Conservation (phyloP, 164 flowering plant species). For the Annona squamosa region DNA sequence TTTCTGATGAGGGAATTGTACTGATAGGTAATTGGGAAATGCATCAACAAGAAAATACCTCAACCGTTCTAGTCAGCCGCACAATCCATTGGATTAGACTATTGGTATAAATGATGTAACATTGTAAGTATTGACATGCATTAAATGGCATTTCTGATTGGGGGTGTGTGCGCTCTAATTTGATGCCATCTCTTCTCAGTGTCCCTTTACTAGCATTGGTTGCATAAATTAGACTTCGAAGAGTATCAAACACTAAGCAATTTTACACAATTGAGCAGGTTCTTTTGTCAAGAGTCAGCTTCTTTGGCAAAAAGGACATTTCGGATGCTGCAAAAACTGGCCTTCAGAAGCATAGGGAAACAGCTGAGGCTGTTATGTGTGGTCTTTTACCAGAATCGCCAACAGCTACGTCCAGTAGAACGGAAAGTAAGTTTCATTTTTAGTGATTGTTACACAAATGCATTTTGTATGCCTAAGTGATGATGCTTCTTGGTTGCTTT, state of each 20-base stretch:
- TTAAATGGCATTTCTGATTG: too few species aligned
- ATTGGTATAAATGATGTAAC: too few species aligned
- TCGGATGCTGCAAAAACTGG: constrained; percentile 31
- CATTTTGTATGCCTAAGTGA: not conserved
- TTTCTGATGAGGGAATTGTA: too few species aligned
- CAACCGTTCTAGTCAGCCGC: too few species aligned
- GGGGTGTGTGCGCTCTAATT: too few species aligned
- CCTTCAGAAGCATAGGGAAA: constrained; percentile 52
- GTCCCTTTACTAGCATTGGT: not conserved
- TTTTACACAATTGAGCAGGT: constrained; percentile 49
- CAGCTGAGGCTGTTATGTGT: constrained; percentile 95
- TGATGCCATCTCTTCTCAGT: too few species aligned
- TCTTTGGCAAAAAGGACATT: constrained; percentile 45
- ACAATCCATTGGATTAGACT: too few species aligned
- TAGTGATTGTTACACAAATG: not conserved
- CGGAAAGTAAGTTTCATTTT: constrained; percentile 44
- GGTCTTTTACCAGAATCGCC: constrained; percentile 88
- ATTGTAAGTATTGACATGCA: too few species aligned
- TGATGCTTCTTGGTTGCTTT: not conserved
- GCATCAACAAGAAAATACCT: too few species aligned
- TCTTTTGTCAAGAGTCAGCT: constrained; percentile 62
- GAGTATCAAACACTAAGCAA: constrained; percentile 3
- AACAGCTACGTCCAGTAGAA: constrained; percentile 79
- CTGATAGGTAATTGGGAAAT: too few species aligned
- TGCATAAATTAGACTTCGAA: not conserved